These are phyloP conservation scores for Periconia sp. DNA, from an alignment of 2,329 filamentous ascomycete species.

Conservation along the genomic window DNA sequence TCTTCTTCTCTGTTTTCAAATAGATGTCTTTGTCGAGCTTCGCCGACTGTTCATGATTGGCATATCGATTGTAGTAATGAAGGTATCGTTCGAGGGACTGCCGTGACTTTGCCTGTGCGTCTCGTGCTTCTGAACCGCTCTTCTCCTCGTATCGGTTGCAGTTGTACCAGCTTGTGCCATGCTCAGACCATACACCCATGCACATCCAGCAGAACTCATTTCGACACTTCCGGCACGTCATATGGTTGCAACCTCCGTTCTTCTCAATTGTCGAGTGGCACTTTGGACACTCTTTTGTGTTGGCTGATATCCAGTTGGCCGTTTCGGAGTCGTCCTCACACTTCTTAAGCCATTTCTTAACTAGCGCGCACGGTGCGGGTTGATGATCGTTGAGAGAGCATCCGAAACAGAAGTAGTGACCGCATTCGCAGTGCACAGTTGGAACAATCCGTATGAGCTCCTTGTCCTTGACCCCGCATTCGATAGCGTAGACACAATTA, in stretches of 20 bases:
- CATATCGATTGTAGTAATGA: conserved; percentile 98
- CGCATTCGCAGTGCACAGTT: conserved; percentile 84
- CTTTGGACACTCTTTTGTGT: conserved; percentile 97
- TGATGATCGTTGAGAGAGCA: conserved; percentile 91
- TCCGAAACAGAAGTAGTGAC: conserved; percentile 92
- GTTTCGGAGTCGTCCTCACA: conserved; percentile 98
- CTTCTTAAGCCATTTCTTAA: conserved; percentile 97
- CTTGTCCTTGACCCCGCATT: conserved; percentile 86
- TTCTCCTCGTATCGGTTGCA: conserved; percentile 98
- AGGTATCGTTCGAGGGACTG: conserved; percentile 94
- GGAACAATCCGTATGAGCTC: conserved; percentile 86
- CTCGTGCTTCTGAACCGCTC: conserved; percentile 86
- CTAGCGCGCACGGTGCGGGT: conserved; percentile 86
- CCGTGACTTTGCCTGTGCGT: conserved; percentile 88
- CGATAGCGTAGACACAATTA: conserved; percentile 92
- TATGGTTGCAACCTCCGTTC: conserved; percentile 97
- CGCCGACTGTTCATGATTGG: conserved; percentile 97
- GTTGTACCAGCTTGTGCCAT: conserved; percentile 99
- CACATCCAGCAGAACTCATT: conserved; percentile 99
- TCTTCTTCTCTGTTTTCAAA: conserved; percentile 97
- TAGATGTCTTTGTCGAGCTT: conserved; percentile 96
- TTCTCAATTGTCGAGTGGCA: conserved; percentile 98
- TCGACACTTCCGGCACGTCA: conserved; percentile 95
- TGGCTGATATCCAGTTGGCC: conserved; percentile 98
- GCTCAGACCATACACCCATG: conserved; percentile 98